Evolutionary conservation across 2,329 filamentous ascomycete genomes (phyloP), one percentile per base, ranked within the genome.

Genomic region (Epichloe elymi): DNA sequence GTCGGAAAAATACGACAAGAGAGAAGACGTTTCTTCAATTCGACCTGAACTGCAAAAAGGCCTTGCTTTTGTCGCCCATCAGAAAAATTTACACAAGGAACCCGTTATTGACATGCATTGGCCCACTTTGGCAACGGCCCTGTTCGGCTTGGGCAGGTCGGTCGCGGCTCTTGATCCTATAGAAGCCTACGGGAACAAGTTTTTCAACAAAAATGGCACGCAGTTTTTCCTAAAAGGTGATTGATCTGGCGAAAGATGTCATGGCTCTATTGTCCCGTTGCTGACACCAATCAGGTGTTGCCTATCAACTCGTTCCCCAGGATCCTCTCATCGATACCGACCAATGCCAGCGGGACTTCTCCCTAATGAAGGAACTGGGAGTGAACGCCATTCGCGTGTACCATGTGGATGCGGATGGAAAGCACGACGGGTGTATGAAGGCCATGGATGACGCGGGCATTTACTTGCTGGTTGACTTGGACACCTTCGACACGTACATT

Each of bases 341-440:
- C 46, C 89, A 95, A 71, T 94, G 88, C 71, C 67, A 75, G 59
- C 79, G 81, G 58, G 89, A 95, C 6, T 70, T 83, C 41, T 65
- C 71, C 15, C 74, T 90, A 61, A 94, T 95, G 86, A 77, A 86
- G 65, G 79, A 82, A 17, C 73, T 95, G 50, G 88, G 87, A 55
- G 80, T 85, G 63, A 95, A 95, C 65, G 76, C 85, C 33, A 88
- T 95, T 61, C 86, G 89, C 52, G 85, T 93, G 53, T 95, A 95
- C 67, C 88, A 95, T 62, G 87, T 95, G 54, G 83, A 94, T 60
- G 71, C 86, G 2, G 65, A 68, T 3, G 79, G 70, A 35, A 72
- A 91, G 63, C 90, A 95, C 66, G 74, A 78, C 52, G 83, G 75
- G 19, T 95, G 88, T 70, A 94, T 95, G 87, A 74, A 74, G 50